A percentile compares a stretch with the other conserved stretches of the same genome.
phyloP scores from a whole-genome alignment of 306 rosid genomes.

The Vigna angularis region DNA sequence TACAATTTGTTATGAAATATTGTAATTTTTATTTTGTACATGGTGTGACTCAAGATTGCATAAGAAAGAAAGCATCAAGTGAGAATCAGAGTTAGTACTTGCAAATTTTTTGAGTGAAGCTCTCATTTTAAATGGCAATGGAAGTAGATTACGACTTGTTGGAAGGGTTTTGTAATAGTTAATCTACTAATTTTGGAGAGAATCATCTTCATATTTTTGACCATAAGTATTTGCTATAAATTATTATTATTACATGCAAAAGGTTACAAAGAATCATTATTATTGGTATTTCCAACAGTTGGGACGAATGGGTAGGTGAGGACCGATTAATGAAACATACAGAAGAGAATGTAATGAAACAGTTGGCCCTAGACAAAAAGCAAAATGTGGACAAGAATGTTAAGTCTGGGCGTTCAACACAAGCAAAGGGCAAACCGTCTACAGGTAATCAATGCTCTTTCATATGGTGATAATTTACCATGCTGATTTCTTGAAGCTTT shows the following conservation, averaged over 20 bases:
- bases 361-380: slow-evolving; percentile 72
- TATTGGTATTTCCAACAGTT: slow-evolving; percentile 76
- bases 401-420: slow-evolving; percentile 76
- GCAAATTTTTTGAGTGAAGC: not conserved
- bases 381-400: slow-evolving; percentile 73
- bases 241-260: slow-evolving; percentile 41
- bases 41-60: slow-evolving; percentile 8
- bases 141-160: slow-evolving; percentile 34
- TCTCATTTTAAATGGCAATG: slow-evolving; percentile 39
- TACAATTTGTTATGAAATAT: slow-evolving; percentile 21
- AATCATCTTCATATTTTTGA: slow-evolving; percentile 8
- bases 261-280: slow-evolving; percentile 68
- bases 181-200: slow-evolving; percentile 30
- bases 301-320: slow-evolving; percentile 97
- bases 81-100: slow-evolving; percentile 26
- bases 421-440: slow-evolving; percentile 68
- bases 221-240: slow-evolving; percentile 16
- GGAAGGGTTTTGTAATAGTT: slow-evolving; percentile 20
- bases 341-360: slow-evolving; percentile 77
- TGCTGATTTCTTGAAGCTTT: slow-evolving; percentile 30
- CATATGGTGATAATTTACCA: slow-evolving; percentile 20
- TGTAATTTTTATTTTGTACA: slow-evolving; percentile 17
- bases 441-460: slow-evolving; percentile 57
- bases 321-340: slow-evolving; percentile 80
- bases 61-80: not conserved